These are phyloP conservation scores for Beauveria medogensis DNA, from an alignment of 2,329 filamentous ascomycete species.

Conservation along the genomic window DNA sequence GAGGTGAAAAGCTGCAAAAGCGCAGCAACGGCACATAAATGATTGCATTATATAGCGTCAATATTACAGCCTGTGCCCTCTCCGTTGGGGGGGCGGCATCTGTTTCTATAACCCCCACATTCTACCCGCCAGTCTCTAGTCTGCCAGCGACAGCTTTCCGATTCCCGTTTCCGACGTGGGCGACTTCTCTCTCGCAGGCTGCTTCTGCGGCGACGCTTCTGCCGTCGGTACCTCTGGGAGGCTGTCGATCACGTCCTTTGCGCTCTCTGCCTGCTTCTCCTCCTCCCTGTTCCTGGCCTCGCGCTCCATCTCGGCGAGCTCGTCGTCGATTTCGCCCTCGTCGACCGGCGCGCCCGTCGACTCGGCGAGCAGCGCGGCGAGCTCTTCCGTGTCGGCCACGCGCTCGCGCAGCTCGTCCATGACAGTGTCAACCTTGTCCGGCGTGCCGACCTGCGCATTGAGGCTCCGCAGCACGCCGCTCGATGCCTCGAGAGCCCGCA, in stretches of 20 bases:
- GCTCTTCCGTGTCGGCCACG: constrained; percentile 75
- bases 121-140: neutral
- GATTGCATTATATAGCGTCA: neutral
- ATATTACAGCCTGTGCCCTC: neutral
- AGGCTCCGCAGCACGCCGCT: constrained; percentile 63
- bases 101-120: neutral
- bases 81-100: neutral
- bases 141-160: constrained; percentile 22
- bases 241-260: constrained; percentile 45
- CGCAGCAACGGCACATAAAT: neutral
- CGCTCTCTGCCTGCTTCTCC: constrained; percentile 36
- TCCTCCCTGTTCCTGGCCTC: constrained; percentile 48
- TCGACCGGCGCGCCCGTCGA: constrained; percentile 49
- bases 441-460: constrained; percentile 69
- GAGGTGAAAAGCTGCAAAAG: neutral
- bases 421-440: constrained; percentile 65
- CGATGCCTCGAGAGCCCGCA: constrained; percentile 74
- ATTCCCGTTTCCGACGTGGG: constrained; percentile 32
- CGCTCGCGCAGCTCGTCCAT: constrained; percentile 70
- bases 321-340: constrained; percentile 79
- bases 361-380: constrained; percentile 69
- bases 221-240: constrained; percentile 32
- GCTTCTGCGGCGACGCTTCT: constrained; percentile 23
- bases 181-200: constrained; percentile 13
- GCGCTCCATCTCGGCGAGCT: constrained; percentile 67